Evolutionary conservation across 2,329 filamentous ascomycete species (phyloP).

Genomic region (Aureobasidium sp.): DNA sequence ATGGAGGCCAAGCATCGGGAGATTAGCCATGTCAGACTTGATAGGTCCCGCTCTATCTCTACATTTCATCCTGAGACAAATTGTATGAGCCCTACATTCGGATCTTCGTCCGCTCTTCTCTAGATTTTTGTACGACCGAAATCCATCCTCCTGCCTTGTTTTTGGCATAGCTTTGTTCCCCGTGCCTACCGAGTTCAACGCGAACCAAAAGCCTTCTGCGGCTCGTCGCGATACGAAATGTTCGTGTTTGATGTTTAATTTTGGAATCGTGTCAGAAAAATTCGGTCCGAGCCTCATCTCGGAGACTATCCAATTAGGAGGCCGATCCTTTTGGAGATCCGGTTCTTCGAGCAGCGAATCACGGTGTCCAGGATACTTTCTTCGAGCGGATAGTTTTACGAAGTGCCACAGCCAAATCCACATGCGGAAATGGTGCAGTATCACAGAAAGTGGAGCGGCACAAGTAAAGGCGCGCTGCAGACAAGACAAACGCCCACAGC

Average conservation of each 20-base stretch:
- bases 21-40: slow-evolving; percentile 1
- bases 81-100: slow-evolving; percentile 7
- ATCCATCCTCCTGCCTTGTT: background rate
- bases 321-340: slow-evolving; percentile 1
- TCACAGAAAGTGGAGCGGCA: too few species aligned
- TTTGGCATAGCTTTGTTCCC: too few species aligned
- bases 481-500: background rate
- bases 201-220: background rate
- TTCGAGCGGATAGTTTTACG: too few species aligned
- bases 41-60: slow-evolving; percentile 4
- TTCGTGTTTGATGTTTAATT: slow-evolving; percentile 13
- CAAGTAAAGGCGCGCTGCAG: background rate
- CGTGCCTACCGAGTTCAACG: background rate
- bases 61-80: slow-evolving; percentile 2
- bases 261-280: background rate
- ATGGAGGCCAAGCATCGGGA: slow-evolving; percentile 1
- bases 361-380: background rate
- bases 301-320: background rate
- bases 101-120: background rate
- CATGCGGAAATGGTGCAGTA: background rate
- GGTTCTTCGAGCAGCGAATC: background rate
- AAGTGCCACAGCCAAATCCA: too few species aligned
- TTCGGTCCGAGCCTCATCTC: slow-evolving; percentile 11
- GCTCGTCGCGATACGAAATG: slow-evolving; percentile 1
- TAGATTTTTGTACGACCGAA: background rate